Evolutionary conservation across 164 flowering plant species (phyloP).

Genomic region (Berberis thunbergii): DNA sequence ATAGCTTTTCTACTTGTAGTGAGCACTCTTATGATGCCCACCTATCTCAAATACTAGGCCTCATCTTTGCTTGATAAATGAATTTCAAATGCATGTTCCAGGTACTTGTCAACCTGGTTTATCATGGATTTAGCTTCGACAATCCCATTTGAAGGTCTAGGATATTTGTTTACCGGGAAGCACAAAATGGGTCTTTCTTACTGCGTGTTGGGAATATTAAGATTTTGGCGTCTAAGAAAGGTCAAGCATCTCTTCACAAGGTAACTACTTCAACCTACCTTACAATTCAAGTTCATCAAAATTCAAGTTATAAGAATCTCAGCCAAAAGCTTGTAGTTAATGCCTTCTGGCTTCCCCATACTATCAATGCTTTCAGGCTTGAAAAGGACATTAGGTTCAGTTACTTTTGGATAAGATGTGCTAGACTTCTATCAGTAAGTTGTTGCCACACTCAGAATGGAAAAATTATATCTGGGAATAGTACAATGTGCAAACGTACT

Average conservation of each 20-base stretch:
- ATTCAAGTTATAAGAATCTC: neutral
- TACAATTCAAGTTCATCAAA: neutral
- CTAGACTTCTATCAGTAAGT: slow-evolving; percentile 69
- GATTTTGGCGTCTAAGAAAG: slow-evolving; percentile 81
- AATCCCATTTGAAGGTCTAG: slow-evolving; percentile 65
- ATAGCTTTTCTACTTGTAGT: too few relatives aligned
- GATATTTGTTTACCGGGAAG: slow-evolving; percentile 43
- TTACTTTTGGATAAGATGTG: slow-evolving; percentile 81
- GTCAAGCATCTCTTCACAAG: slow-evolving; percentile 81
- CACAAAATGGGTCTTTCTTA: slow-evolving; percentile 36
- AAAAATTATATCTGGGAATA: too few relatives aligned
- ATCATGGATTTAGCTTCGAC: slow-evolving; percentile 91
- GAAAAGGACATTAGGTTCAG: slow-evolving; percentile 90
- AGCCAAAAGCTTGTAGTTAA: too few relatives aligned
- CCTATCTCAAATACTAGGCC: neutral
- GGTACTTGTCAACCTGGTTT: slow-evolving; percentile 89
- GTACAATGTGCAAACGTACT: too few relatives aligned
- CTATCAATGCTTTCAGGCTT: slow-evolving; percentile 36
- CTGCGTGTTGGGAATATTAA: slow-evolving; percentile 52
- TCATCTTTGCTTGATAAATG: neutral
- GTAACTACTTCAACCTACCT: slow-evolving; percentile 17
- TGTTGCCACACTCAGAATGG: neutral
- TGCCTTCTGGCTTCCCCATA: neutral
- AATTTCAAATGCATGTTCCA: slow-evolving; percentile 8
- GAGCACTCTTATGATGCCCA: neutral